Evolutionary conservation across 768 basidiomycete species (phyloP).

Genomic region (Rhizopogon salebrosus): DNA sequence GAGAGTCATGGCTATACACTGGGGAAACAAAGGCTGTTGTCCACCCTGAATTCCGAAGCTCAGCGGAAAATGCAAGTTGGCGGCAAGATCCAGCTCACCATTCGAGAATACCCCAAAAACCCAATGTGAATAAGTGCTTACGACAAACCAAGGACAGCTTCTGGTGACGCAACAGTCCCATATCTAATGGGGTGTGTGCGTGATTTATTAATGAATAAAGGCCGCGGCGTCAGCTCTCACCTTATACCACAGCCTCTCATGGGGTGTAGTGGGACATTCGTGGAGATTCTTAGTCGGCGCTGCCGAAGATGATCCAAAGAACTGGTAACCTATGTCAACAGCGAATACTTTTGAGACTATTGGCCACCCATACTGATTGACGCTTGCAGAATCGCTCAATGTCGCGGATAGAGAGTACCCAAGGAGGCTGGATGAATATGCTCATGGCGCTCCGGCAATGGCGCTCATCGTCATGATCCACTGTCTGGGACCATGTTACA

Average conservation of each 20-base stretch:
- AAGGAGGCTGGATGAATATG: slow-evolving; percentile 34
- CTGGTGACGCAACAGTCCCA: slow-evolving; percentile 36
- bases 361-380: slow-evolving; percentile 15
- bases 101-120: slow-evolving; percentile 37
- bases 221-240: slow-evolving; percentile 8
- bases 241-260: slow-evolving; percentile 57
- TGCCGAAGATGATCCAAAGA: slow-evolving; percentile 5
- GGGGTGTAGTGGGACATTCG: slow-evolving; percentile 16
- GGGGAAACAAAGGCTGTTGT: slow-evolving; percentile 46
- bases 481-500: slow-evolving; percentile 21
- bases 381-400: slow-evolving; percentile 26
- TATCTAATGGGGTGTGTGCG: slow-evolving; percentile 18
- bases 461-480: neutral
- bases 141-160: slow-evolving; percentile 33
- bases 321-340: slow-evolving; percentile 14
- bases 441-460: slow-evolving; percentile 7
- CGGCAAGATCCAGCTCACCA: slow-evolving; percentile 19
- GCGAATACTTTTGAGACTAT: neutral
- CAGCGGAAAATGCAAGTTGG: neutral
- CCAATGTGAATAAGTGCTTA: slow-evolving; percentile 41
- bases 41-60: slow-evolving; percentile 37
- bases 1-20: slow-evolving; percentile 35
- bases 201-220: slow-evolving; percentile 5
- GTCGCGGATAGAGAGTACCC: slow-evolving; percentile 31
- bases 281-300: slow-evolving; percentile 10